Evolutionary conservation across 1,139 yeast species (phyloP).

Genomic region (Debaryomyces coudertii): DNA sequence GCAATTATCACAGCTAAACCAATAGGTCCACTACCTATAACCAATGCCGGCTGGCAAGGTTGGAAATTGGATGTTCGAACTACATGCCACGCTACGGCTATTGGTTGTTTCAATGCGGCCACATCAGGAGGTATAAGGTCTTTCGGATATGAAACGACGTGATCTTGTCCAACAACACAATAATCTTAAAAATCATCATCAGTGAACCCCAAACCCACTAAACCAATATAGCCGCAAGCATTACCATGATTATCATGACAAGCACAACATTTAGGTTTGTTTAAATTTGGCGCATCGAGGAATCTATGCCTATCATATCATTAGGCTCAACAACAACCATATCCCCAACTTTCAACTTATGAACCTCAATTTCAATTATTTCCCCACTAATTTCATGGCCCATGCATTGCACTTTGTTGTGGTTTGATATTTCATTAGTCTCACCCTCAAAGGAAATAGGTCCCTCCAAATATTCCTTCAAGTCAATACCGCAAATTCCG

Average conservation of each 20-base stretch:
- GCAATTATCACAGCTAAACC: constrained; percentile 61
- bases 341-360: constrained; percentile 40
- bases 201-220: constrained; percentile 50
- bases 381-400: constrained; percentile 61
- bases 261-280: constrained; percentile 40
- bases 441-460: constrained; percentile 50
- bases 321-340: constrained; percentile 49
- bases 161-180: constrained; percentile 51
- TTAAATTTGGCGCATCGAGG: constrained; percentile 30
- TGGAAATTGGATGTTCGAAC: constrained; percentile 45
- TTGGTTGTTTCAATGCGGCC: constrained; percentile 60
- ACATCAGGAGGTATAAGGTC: constrained; percentile 48
- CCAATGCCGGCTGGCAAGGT: constrained; percentile 52
- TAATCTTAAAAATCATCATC: constrained; percentile 57
- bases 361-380: constrained; percentile 32
- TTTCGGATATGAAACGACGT: constrained; percentile 50
- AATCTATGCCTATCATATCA: constrained; percentile 34
- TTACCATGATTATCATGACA: constrained; percentile 51
- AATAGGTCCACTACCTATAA: constrained; percentile 66
- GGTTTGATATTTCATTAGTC: constrained; percentile 23
- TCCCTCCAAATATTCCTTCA: constrained; percentile 56
- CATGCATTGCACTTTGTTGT: constrained; percentile 30
- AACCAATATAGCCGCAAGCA: constrained; percentile 46
- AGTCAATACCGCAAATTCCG: constrained; percentile 64
- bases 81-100: constrained; percentile 65